Conservation (phyloP, 305 asterid genomes). For the Fraxinus velutina region DNA sequence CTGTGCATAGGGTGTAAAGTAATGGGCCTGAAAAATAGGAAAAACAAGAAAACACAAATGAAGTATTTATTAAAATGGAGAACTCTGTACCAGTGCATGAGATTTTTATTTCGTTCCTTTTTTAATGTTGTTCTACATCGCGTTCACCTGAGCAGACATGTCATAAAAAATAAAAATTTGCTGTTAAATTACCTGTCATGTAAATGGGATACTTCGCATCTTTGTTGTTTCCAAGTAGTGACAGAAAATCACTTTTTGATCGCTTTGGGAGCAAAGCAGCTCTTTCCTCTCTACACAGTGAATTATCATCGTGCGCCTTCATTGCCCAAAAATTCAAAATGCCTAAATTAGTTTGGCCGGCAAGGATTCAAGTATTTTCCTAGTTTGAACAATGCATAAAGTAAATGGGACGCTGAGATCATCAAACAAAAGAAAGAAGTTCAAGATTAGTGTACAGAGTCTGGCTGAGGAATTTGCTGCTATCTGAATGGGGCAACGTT, state of each 20-base stretch:
- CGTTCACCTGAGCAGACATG: neutral
- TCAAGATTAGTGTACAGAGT: neutral
- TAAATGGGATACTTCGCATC: conserved; percentile 60
- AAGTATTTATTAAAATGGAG: neutral
- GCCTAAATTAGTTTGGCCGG: neutral
- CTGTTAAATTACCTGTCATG: conserved; percentile 55
- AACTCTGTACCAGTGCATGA: too few species aligned
- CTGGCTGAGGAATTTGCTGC: neutral
- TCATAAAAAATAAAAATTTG: neutral
- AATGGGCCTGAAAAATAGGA: conserved; percentile 51
- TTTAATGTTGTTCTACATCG: neutral
- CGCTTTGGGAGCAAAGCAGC: conserved; percentile 55
- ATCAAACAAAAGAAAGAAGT: neutral
- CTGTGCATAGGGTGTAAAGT: conserved; percentile 68
- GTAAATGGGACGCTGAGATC: neutral
- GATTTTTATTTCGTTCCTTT: neutral
- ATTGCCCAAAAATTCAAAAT: conserved; percentile 20
- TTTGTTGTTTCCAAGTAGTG: conserved; percentile 60
- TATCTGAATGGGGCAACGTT: conserved; percentile 1
- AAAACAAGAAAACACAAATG: conserved; percentile 3
- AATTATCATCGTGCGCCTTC: conserved; percentile 70
- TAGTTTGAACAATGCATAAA: neutral
- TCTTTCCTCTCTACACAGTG: conserved; percentile 61
- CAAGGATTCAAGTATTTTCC: neutral
- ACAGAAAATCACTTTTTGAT: conserved; percentile 58